A percentile compares a stretch with the other conserved stretches of the same genome.
These are phyloP conservation scores for Manihot esculenta DNA, from an alignment of 441 rosid genomes.

Conservation along the genomic window DNA sequence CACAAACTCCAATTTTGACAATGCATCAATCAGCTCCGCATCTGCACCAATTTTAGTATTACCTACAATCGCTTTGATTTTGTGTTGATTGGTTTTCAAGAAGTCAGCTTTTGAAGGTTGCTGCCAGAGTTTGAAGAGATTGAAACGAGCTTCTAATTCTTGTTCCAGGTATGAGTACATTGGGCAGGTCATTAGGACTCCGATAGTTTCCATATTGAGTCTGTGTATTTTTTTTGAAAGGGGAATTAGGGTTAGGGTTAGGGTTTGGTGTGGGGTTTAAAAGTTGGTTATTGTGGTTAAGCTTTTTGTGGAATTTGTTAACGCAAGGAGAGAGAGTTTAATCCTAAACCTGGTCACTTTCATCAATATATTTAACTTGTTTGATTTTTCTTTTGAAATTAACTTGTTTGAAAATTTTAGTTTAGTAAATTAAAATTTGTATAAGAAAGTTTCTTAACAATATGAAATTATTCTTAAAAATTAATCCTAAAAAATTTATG, in stretches of 20 bases:
- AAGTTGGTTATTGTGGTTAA: neutral
- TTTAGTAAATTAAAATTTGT: no score
- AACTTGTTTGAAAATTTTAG: no score
- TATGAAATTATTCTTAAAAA: no score
- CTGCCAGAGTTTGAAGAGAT: conserved; percentile 48
- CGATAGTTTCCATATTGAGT: conserved; percentile 48
- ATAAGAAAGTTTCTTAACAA: no score
- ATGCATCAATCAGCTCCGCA: conserved; percentile 49
- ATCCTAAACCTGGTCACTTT: no score
- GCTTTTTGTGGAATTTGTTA: no score
- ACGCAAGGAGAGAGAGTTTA: no score
- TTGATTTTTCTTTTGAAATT: no score
- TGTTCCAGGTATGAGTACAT: conserved; percentile 47
- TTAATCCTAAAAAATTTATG: no score
- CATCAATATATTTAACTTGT: no score
- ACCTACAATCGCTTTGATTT: conserved; percentile 55
- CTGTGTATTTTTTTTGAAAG: neutral
- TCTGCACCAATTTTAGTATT: conserved; percentile 51
- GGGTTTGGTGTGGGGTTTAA: neutral
- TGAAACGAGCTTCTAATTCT: conserved; percentile 50
- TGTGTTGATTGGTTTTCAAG: conserved; percentile 29
- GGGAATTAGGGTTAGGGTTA: neutral
- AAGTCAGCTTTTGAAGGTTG: conserved; percentile 23
- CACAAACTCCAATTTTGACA: conserved; percentile 57
- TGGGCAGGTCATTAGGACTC: conserved; percentile 55